phyloP scores from a whole-genome alignment of 2,329 filamentous ascomycete species.

The Sporothrix variecibatus region DNA sequence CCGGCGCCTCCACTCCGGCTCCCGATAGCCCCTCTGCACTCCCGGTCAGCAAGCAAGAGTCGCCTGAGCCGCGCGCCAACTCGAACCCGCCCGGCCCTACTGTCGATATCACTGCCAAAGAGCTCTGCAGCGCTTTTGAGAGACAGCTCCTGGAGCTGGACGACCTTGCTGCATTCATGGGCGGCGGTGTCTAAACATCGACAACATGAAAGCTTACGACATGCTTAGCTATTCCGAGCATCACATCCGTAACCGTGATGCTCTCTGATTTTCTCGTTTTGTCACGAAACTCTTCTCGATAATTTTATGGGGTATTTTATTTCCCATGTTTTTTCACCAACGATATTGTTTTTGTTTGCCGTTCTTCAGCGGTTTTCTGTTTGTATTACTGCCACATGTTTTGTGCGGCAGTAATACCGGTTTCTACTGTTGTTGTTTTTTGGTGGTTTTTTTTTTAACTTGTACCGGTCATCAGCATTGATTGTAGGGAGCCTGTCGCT shows the following conservation, averaged over 20 bases:
- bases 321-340: not conserved
- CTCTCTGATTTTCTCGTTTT: not conserved
- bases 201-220: not conserved
- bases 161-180: slow-evolving; percentile 64
- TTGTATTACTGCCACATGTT: not conserved
- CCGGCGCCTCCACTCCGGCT: slow-evolving; percentile 50
- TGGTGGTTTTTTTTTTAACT: not conserved
- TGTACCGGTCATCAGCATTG: slow-evolving; percentile 12
- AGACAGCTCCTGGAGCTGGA: slow-evolving; percentile 61
- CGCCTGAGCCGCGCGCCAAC: slow-evolving; percentile 37
- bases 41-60: slow-evolving; percentile 37
- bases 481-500: slow-evolving; percentile 9
- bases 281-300: not conserved
- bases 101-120: slow-evolving; percentile 59
- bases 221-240: not conserved
- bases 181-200: slow-evolving; percentile 54
- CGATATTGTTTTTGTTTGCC: not conserved
- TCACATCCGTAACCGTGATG: slow-evolving; percentile 11
- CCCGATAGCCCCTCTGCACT: slow-evolving; percentile 46
- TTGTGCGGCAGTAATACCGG: not conserved
- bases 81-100: slow-evolving; percentile 34
- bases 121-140: slow-evolving; percentile 61
- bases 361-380: not conserved
- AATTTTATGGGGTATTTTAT: not conserved
- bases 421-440: not conserved